These are phyloP conservation scores for Yamadazyma sp. DNA, from an alignment of 805 yeast species.

Conservation along the genomic window DNA sequence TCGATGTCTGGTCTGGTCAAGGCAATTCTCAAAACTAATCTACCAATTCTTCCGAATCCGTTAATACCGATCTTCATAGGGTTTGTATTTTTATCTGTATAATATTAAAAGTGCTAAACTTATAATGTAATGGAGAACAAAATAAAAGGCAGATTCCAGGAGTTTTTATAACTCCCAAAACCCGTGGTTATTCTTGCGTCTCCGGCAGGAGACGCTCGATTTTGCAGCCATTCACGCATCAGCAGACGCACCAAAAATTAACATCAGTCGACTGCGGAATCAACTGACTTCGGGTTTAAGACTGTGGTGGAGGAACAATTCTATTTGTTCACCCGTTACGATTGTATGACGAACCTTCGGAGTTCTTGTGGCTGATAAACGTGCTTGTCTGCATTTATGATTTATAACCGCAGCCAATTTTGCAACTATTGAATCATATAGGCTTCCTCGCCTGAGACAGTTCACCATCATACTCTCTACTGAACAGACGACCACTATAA, in stretches of 20 bases:
- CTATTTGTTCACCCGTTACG: too few species aligned
- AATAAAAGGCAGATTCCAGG: neutral
- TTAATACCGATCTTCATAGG: slow-evolving; percentile 29
- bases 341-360: too few species aligned
- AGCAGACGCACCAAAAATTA: neutral
- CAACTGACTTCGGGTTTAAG: neutral
- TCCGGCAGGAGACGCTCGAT: slow-evolving; percentile 2
- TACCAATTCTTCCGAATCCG: slow-evolving; percentile 39
- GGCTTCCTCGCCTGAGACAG: too few species aligned
- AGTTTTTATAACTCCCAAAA: neutral
- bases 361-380: too few species aligned
- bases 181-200: neutral
- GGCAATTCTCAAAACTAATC: slow-evolving; percentile 36
- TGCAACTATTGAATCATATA: too few species aligned
- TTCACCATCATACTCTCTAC: too few species aligned
- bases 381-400: too few species aligned
- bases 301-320: too few species aligned
- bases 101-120: neutral
- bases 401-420: too few species aligned
- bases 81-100: neutral
- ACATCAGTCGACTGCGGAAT: slow-evolving; percentile 2
- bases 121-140: neutral
- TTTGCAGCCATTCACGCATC: slow-evolving; percentile 4
- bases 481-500: too few species aligned
- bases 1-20: slow-evolving; percentile 31